Base-by-base conservation (phyloP, 495 filamentous ascomycete species). In the Bathelium albidoporum region DNA sequence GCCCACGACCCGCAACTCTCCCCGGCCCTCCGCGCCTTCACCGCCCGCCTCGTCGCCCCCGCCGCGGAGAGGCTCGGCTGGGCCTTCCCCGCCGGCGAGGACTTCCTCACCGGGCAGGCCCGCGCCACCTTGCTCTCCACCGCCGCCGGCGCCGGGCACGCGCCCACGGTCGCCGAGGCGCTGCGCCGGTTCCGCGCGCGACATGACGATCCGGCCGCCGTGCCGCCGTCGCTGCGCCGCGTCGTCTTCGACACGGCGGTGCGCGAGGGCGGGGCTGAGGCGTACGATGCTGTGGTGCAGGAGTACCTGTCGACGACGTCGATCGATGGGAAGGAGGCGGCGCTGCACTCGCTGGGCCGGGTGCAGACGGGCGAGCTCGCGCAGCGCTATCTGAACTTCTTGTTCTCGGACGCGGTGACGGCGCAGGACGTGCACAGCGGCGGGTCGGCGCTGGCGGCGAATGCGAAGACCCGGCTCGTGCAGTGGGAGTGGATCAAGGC, bases 271-370 rank as follows among this genome's bases (percentile, higher is more conserved):
- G 85, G 89, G 58, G 77, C 80, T 7, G 69, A 81, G 10, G 85
- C 84, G 61, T 90, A 89, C 69, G 83, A 88, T 32, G 81, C 84
- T 5, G 82, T 98, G 32, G 89, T 91, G 77, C 78, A 89, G 10
- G 89, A 95, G 74, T 98, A 89, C 78, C 79, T 83, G 43, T 83
- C 77, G 29, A 95, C 90, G 1, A 86, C 87, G 36, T 86, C 91
- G 7, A 84, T 96, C 32, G 94, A 97, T 69, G 91, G 90, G 63
- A 91, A 89, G 74, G 92, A 97, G 69, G 88, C 93, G 60, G 85
- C 84, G 68, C 81, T 98, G 11, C 75, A 82, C 49, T 82, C 88
- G 3, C 81, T 97, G 61, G 91, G 91, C 49, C 86, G 88, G 58
- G 85, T 87, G 22, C 85, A 86, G 62, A 82, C 89, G 49, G 73